Conservation (phyloP, 228 moss, liverwort and hornwort species). For the Sphagnum fallax region DNA sequence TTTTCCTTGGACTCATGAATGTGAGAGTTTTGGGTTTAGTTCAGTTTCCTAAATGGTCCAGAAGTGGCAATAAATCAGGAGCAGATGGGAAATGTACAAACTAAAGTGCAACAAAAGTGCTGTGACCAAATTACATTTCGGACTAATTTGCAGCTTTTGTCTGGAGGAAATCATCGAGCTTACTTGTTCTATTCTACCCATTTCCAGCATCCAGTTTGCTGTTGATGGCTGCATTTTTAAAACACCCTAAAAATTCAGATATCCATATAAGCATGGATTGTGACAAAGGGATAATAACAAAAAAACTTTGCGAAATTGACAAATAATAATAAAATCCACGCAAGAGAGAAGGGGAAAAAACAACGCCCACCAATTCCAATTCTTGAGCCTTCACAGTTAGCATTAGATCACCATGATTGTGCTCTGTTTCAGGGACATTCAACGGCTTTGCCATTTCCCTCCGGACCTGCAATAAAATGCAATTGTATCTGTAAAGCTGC, state of each 20-base stretch:
- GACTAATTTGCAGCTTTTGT: too few relatives aligned
- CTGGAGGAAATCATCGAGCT: neutral
- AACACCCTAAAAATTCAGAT: too few relatives aligned
- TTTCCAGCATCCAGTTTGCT: conserved; percentile 76
- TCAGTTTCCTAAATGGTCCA: neutral
- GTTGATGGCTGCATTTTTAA: conserved; percentile 45
- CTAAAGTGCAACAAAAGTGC: neutral
- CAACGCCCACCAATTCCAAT: conserved; percentile 46
- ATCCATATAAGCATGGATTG: too few relatives aligned
- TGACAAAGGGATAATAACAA: too few relatives aligned
- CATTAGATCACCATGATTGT: conserved; percentile 76
- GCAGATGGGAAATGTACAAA: neutral
- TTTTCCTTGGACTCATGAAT: neutral
- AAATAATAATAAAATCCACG: neutral
- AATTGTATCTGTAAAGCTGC: too few relatives aligned
- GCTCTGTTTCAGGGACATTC: conserved; percentile 89
- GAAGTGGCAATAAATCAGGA: neutral
- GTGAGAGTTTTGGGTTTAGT: neutral
- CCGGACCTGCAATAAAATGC: conserved; percentile 43
- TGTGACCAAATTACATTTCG: too few relatives aligned
- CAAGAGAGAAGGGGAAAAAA: neutral
- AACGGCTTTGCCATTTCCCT: conserved; percentile 68
- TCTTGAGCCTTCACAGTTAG: conserved; percentile 60
- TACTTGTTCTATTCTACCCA: conserved; percentile 84
- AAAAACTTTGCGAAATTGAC: too few relatives aligned